Base-by-base conservation (phyloP, 352 stramenopile genomes). In the Globisporangium nodosum region DNA sequence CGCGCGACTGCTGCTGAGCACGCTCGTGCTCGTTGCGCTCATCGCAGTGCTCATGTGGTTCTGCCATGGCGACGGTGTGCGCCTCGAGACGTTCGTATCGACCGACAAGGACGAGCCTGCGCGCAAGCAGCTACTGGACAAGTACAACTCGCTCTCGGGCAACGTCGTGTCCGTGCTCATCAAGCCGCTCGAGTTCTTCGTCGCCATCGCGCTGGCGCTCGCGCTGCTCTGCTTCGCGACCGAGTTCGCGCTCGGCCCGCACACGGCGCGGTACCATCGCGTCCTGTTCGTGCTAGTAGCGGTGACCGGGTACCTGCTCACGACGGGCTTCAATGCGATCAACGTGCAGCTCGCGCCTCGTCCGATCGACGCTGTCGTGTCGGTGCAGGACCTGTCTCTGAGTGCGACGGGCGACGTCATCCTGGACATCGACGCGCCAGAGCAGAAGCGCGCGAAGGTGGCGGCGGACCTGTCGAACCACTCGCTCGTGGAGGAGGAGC, bases 251-350 rank as follows among this genome's bases (percentile, higher is more conserved):
- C 50, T 55, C 35, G 37, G 50, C 35, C 9, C 12, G 5, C 31
- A 35, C 50, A 55, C 50, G 6, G 31, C 33, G 20, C 40, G n/a
- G n/a, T 47, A 55, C 33, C 33, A 55, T 15, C 33, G 42, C 21
- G 30, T 50, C 27, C 27, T 58, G 30, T 40, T 70, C n/a, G 49
- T 49, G 7, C 13, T 54, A 11, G 57, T 33, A 43, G 59, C 42
- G 6, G 12, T 60, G 18, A 35, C 65, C 9, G 49, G 49, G 3
- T 70, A 66, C 56, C 24, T 67, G 43, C 46, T 70, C 31, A 48
- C 49, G 15, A 70, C 60, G 31, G 59, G 58, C 31, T 70, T 70
- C 56, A 64, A 70, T 49, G 59, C 54, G 3, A 64, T 70, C 45
- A 70, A 70, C 51, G 64, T 70, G 49, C 64, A 70, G 56, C 50